phyloP scores from a whole-genome alignment of 352 stramenopile species.

The Pythium aphanidermatum region DNA sequence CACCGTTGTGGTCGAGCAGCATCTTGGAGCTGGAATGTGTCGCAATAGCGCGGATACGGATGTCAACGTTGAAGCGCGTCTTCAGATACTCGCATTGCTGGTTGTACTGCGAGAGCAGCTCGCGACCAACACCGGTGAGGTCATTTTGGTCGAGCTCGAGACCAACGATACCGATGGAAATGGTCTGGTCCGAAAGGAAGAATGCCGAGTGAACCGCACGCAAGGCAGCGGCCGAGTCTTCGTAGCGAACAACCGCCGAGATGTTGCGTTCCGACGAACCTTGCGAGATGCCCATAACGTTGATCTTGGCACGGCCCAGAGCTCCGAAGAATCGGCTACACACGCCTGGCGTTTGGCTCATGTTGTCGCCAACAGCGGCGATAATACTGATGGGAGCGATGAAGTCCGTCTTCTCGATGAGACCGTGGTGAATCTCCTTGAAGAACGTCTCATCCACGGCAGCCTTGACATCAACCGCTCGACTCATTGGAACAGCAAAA shows the following conservation, averaged over 20 bases:
- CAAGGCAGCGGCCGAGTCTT: slow-evolving; percentile 88
- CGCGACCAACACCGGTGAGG: slow-evolving; percentile 60
- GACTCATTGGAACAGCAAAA: slow-evolving; percentile 86
- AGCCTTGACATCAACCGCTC: slow-evolving; percentile 57
- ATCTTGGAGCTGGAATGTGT: slow-evolving; percentile 54
- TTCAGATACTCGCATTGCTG: slow-evolving; percentile 80
- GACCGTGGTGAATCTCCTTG: slow-evolving; percentile 82
- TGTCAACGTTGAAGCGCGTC: slow-evolving; percentile 80
- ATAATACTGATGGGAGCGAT: slow-evolving; percentile 92
- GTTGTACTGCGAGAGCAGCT: slow-evolving; percentile 84
- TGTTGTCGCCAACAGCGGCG: slow-evolving; percentile 93
- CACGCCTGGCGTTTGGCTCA: slow-evolving; percentile 90
- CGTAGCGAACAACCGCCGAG: slow-evolving; percentile 87
- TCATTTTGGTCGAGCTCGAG: slow-evolving; percentile 52
- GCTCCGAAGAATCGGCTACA: slow-evolving; percentile 93
- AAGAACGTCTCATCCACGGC: slow-evolving; percentile 83
- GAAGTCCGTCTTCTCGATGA: slow-evolving; percentile 80
- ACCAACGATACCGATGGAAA: slow-evolving; percentile 90
- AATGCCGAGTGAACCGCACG: slow-evolving; percentile 94
- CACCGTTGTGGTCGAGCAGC: slow-evolving; percentile 58
- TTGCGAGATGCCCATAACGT: slow-evolving; percentile 94
- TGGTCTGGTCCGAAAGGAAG: slow-evolving; percentile 90
- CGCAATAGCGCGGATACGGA: slow-evolving; percentile 72
- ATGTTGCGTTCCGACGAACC: slow-evolving; percentile 94
- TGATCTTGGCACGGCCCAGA: slow-evolving; percentile 91